phyloP scores from a whole-genome alignment of 2,329 filamentous ascomycete species.

The Cladosporium halotolerans region DNA sequence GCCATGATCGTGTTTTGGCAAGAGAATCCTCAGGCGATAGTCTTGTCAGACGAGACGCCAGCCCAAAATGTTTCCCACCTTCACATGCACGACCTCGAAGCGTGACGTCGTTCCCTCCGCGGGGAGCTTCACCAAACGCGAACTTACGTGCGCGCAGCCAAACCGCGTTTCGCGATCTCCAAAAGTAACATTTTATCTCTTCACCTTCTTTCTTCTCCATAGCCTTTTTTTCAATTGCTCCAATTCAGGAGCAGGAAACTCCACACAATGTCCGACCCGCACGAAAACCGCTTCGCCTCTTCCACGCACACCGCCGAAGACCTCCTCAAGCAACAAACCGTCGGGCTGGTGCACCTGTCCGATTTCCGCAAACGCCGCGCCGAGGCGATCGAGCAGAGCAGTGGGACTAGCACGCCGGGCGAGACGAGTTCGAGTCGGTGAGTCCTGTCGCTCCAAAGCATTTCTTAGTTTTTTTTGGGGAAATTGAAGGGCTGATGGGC shows the following conservation, averaged over 20 bases:
- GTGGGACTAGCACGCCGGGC: slow-evolving; percentile 49
- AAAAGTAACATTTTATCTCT: background rate
- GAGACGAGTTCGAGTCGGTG: slow-evolving; percentile 34
- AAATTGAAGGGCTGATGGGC: slow-evolving; percentile 42
- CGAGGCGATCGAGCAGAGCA: slow-evolving; percentile 73
- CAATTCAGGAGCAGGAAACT: too few relatives aligned
- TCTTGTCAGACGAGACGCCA: too few relatives aligned
- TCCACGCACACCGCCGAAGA: slow-evolving; percentile 74
- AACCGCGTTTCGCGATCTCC: too few relatives aligned
- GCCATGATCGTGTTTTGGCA: too few relatives aligned
- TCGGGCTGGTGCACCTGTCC: slow-evolving; percentile 83
- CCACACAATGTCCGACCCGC: slow-evolving; percentile 4
- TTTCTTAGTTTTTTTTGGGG: too few relatives aligned
- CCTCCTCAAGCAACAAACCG: slow-evolving; percentile 75
- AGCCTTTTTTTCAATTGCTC: too few relatives aligned
- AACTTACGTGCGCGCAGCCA: background rate
- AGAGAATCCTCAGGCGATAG: too few relatives aligned
- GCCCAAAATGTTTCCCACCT: too few relatives aligned
- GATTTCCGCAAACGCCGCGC: slow-evolving; percentile 95
- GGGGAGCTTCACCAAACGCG: background rate
- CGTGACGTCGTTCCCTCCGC: background rate
- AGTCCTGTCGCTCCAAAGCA: background rate
- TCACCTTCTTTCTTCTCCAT: background rate
- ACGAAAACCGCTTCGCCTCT: slow-evolving; percentile 58
- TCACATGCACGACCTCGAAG: slow-evolving; percentile 2